Conservation (phyloP, 1,284 basidiomycete species). For the Gymnopus androsaceus region DNA sequence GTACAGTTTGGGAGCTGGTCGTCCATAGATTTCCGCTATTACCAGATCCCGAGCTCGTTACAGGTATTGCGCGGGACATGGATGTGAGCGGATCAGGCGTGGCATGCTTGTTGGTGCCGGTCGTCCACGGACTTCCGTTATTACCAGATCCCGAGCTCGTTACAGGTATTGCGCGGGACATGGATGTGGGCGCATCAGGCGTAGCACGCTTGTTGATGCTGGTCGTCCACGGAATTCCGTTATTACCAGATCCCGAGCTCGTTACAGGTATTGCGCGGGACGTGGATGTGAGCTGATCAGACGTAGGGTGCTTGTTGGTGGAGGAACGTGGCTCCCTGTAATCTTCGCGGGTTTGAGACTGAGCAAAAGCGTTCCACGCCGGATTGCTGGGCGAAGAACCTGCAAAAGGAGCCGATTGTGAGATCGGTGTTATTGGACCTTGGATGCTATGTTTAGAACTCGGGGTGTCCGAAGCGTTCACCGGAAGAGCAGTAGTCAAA, state of each 20-base stretch:
- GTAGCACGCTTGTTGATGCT: neutral
- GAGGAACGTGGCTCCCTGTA: neutral
- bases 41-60: neutral
- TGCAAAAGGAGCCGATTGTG: neutral
- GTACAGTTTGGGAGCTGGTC: neutral
- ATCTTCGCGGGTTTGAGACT: neutral
- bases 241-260: neutral
- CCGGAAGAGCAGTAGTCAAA: neutral
- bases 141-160: neutral
- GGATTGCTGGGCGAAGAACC: neutral
- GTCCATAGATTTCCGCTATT: neutral
- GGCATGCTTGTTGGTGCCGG: neutral
- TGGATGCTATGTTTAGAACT: slow-evolving; percentile 8
- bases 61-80: neutral
- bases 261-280: neutral
- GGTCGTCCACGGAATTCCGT: neutral
- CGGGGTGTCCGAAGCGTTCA: neutral
- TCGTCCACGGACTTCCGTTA: neutral
- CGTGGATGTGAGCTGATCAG: neutral
- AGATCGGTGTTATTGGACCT: neutral
- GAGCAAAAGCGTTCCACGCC: neutral
- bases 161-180: neutral
- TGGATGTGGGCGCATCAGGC: neutral
- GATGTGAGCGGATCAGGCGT: neutral
- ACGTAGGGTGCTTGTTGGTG: neutral